Evolutionary conservation across 73 alveolate genomes (phyloP).

Genomic region (Blepharisma stoltei): DNA sequence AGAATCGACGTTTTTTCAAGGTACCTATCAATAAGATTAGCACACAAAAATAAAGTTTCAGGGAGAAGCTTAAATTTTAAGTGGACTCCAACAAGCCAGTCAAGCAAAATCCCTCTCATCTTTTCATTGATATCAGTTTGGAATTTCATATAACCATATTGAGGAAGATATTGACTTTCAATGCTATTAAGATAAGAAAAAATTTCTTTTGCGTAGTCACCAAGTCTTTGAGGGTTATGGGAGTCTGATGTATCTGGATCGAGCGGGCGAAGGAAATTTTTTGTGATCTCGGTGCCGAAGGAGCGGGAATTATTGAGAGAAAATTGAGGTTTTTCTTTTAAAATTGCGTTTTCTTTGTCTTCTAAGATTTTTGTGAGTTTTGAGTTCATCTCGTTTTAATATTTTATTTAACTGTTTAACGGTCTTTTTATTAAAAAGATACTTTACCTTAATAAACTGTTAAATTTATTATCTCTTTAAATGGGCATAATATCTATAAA

Average conservation of each 20-base stretch:
- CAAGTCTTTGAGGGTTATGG: no score
- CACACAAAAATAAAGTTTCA: constrained; percentile 77
- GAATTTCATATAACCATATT: constrained; percentile 27
- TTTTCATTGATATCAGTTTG: constrained; percentile 79
- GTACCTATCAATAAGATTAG: constrained; percentile 79
- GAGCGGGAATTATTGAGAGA: not conserved
- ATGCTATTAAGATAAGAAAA: no score
- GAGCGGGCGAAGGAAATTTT: not conserved
- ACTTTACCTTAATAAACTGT: no score
- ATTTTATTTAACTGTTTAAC: no score
- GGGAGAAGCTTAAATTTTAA: constrained; percentile 70
- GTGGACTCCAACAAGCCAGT: constrained; percentile 84
- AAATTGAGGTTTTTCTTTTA: not conserved
- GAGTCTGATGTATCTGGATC: no score
- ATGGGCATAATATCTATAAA: no score
- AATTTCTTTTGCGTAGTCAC: no score
- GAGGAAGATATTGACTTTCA: no score
- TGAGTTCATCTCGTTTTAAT: no score
- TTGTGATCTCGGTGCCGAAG: constrained; percentile 30
- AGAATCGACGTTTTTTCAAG: constrained; percentile 48
- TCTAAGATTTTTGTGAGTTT: no score
- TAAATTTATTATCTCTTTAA: no score
- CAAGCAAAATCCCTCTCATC: constrained; percentile 75
- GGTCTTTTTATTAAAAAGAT: no score
- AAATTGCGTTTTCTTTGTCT: not conserved